Evolutionary conservation across 2,329 filamentous ascomycete species (phyloP).

Genomic region (Alternaria viburni): DNA sequence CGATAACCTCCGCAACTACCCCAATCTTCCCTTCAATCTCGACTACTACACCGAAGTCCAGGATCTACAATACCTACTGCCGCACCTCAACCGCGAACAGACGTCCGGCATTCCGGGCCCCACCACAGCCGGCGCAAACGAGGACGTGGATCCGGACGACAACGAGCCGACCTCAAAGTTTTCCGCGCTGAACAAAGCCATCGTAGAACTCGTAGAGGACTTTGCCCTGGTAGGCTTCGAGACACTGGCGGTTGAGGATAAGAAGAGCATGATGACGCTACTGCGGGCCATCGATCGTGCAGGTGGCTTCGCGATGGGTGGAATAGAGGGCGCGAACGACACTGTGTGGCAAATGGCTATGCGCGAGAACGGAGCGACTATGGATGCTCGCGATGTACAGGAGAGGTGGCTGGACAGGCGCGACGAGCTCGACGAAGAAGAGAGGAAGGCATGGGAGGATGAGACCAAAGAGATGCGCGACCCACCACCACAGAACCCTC

Average conservation of each 20-base stretch:
- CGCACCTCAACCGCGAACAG: constrained; percentile 78
- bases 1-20: constrained; percentile 87
- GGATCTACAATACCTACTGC: constrained; percentile 83
- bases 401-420: constrained; percentile 94
- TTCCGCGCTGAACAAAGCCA: constrained; percentile 80
- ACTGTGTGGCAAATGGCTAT: constrained; percentile 97
- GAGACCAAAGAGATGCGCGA: constrained; percentile 63
- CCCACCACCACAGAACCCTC: constrained; percentile 17
- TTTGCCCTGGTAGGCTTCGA: constrained; percentile 92
- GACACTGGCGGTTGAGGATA: constrained; percentile 94
- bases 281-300: constrained; percentile 89
- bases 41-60: constrained; percentile 98
- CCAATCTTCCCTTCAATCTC: constrained; percentile 89
- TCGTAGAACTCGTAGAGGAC: constrained; percentile 84
- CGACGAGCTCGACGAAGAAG: constrained; percentile 82
- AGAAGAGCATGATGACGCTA: constrained; percentile 93
- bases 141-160: constrained; percentile 56
- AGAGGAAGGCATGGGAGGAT: constrained; percentile 76
- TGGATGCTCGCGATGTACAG: constrained; percentile 89
- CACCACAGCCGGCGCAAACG: constrained; percentile 11
- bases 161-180: constrained; percentile 67
- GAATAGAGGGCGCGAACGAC: constrained; percentile 90
- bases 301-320: constrained; percentile 89
- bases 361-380: constrained; percentile 70
- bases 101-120: constrained; percentile 46